Evolutionary conservation across 345 rosid genomes (phyloP).

Genomic region (Salix dunnii): DNA sequence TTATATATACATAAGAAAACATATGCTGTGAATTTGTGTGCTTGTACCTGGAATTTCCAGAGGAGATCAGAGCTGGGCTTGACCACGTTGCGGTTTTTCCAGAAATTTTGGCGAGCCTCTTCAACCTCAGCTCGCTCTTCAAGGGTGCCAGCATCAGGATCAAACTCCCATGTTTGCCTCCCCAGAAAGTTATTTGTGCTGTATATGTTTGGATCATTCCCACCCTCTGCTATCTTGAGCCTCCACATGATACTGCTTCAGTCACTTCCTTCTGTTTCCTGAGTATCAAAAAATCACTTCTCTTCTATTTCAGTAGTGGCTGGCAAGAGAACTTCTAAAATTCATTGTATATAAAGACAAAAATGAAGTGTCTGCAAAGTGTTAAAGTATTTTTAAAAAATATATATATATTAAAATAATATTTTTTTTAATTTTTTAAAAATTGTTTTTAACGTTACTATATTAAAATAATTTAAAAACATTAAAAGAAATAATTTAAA

Average conservation of each 20-base stretch:
- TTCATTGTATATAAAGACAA: no score
- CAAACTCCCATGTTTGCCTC: conserved; percentile 10
- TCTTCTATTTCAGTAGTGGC: no score
- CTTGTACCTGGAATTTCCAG: background rate
- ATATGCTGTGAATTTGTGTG: no score
- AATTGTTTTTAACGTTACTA: no score
- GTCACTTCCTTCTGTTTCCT: background rate
- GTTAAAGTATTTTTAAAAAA: no score
- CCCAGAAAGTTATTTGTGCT: conserved; percentile 8
- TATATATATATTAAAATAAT: no score
- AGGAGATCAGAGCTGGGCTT: conserved; percentile 12
- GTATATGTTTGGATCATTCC: background rate
- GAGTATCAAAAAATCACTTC: background rate
- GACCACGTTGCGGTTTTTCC: background rate
- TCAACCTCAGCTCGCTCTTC: conserved; percentile 9
- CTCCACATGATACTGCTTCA: conserved; percentile 2
- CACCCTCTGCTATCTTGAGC: conserved; percentile 5
- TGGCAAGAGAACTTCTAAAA: no score
- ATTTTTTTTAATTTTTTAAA: no score
- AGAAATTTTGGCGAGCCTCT: background rate
- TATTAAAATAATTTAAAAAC: no score
- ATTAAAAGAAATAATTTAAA: no score
- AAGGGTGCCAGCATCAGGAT: background rate
- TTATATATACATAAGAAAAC: no score
- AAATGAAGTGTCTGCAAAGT: no score